Conservation (phyloP, 1,139 yeast species). For the Pichia sp. region DNA sequence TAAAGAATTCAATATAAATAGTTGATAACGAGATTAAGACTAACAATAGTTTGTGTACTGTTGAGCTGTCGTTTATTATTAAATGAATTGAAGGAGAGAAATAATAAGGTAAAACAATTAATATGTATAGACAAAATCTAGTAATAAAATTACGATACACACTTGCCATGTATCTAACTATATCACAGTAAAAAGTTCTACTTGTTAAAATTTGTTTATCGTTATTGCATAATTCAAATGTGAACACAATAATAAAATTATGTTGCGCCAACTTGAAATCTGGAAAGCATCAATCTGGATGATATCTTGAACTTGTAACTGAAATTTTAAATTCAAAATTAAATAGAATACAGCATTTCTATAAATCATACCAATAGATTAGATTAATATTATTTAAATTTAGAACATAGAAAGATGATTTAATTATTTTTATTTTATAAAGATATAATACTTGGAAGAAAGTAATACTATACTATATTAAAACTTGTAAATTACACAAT, state of each 20-base stretch:
- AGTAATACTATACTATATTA: conserved; percentile 8
- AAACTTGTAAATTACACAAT: conserved; percentile 14
- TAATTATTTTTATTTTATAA: conserved; percentile 12
- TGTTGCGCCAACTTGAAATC: neutral
- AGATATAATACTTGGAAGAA: conserved; percentile 8
- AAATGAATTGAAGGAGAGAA: neutral
- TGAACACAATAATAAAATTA: too few relatives aligned
- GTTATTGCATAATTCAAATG: too few relatives aligned
- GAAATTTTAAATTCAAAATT: too few relatives aligned
- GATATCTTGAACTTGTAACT: too few relatives aligned
- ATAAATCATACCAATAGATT: neutral
- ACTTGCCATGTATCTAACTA: neutral
- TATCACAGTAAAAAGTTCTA: neutral
- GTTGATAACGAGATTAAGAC: conserved; percentile 11
- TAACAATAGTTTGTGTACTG: conserved; percentile 2
- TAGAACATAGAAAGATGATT: conserved; percentile 13
- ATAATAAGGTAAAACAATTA: neutral
- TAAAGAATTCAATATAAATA: conserved; percentile 10
- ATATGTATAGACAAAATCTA: neutral
- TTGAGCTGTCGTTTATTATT: neutral
- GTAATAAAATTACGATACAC: neutral
- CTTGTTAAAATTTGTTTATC: too few relatives aligned
- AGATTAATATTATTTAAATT: neutral
- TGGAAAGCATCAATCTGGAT: too few relatives aligned
- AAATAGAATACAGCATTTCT: too few relatives aligned